phyloP scores from a whole-genome alignment of 805 yeast genomes.

The Yarrowia keelungensis region DNA sequence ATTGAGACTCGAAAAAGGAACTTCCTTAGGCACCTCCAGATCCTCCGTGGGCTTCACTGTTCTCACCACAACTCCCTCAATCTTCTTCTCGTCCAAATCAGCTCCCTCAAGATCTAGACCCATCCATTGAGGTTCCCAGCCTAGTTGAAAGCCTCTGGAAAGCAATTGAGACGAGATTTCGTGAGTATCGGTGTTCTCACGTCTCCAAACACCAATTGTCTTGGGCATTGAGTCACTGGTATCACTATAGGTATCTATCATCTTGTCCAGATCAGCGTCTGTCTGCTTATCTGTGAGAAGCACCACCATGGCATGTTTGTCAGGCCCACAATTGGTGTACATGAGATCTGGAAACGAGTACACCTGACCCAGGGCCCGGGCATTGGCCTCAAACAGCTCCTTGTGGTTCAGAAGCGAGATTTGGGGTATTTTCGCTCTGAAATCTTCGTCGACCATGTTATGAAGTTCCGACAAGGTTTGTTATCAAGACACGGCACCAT shows the following conservation, averaged over 20 bases:
- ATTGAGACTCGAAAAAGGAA: background rate
- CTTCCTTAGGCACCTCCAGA: background rate
- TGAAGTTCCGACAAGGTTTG: background rate
- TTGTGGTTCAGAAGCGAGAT: slow-evolving; percentile 12
- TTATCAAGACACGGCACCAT: slow-evolving; percentile 1
- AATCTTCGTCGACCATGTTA: background rate
- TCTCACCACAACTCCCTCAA: background rate
- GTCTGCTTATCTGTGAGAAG: background rate
- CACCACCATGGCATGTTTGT: slow-evolving; percentile 11
- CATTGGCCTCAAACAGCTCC: slow-evolving; percentile 35
- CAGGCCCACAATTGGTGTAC: slow-evolving; percentile 14
- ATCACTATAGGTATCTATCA: slow-evolving; percentile 9
- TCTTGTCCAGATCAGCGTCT: slow-evolving; percentile 2
- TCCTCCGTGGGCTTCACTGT: background rate
- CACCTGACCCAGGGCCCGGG: slow-evolving; percentile 2
- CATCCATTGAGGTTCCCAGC: slow-evolving; percentile 31
- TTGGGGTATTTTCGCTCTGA: background rate
- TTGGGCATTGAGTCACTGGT: background rate
- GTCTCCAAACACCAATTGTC: slow-evolving; percentile 27
- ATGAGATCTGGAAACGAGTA: slow-evolving; percentile 3
- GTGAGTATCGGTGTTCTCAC: background rate
- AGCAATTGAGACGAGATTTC: slow-evolving; percentile 4
- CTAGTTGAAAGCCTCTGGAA: slow-evolving; percentile 8
- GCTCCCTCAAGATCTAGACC: slow-evolving; percentile 5
- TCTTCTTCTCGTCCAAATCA: background rate